phyloP scores from a whole-genome alignment of 352 stramenopile species.

The Peronospora belbahrii region DNA sequence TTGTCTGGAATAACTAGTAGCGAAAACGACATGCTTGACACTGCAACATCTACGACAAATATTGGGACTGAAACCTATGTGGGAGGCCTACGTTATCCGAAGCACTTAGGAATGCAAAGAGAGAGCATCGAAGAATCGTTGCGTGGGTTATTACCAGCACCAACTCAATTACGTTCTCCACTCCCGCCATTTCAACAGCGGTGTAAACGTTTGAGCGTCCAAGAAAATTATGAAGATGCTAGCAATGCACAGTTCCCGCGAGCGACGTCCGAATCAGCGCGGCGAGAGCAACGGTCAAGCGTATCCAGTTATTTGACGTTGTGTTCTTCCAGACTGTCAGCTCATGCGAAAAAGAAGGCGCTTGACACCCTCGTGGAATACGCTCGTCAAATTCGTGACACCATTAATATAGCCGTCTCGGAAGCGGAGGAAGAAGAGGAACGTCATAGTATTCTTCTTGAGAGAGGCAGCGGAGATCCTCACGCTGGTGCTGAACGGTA shows the following conservation, averaged over 20 bases:
- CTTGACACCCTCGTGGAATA: slow-evolving; percentile 52
- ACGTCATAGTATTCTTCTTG: slow-evolving; percentile 20
- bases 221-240: slow-evolving; percentile 7
- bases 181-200: slow-evolving; percentile 18
- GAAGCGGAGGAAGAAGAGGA: slow-evolving; percentile 44
- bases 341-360: slow-evolving; percentile 30
- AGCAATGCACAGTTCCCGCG: slow-evolving; percentile 8
- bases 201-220: slow-evolving; percentile 6
- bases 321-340: slow-evolving; percentile 24
- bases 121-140: slow-evolving; percentile 14
- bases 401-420: slow-evolving; percentile 55
- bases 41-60: slow-evolving; percentile 33
- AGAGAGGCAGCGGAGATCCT: slow-evolving; percentile 17
- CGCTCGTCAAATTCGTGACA: slow-evolving; percentile 59
- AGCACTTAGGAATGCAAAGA: slow-evolving; percentile 18
- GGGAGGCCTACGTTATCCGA: slow-evolving; percentile 25
- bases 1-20: slow-evolving; percentile 19
- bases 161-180: slow-evolving; percentile 9
- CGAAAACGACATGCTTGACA: slow-evolving; percentile 21
- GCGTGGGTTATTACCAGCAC: slow-evolving; percentile 4
- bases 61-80: slow-evolving; percentile 44
- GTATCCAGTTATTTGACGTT: slow-evolving; percentile 26
- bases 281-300: slow-evolving; percentile 5
- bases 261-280: slow-evolving; percentile 7
- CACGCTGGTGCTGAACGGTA: slow-evolving; percentile 23